Percentiles rank a stretch among this genome's conserved stretches.
Conservation (phyloP, 345 rosid species). For the Salix brachista region DNA sequence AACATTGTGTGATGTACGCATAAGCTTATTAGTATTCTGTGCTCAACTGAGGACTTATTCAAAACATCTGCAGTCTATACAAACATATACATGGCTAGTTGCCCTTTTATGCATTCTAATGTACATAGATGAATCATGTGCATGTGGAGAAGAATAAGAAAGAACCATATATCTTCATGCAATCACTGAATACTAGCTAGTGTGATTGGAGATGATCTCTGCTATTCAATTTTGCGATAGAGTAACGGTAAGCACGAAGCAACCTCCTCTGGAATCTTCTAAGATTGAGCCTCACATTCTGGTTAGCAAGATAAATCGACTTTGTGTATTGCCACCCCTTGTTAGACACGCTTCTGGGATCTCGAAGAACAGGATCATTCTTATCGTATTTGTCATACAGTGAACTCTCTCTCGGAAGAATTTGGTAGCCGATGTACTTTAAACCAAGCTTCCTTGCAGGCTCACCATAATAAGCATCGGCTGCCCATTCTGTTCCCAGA, state of each 20-base stretch:
- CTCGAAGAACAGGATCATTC: constrained; percentile 56
- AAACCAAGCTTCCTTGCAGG: constrained; percentile 74
- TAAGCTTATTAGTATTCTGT: neutral
- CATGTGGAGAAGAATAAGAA: neutral
- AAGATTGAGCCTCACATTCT: constrained; percentile 55
- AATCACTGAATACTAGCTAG: neutral
- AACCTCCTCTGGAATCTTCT: constrained; percentile 54
- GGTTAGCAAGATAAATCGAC: constrained; percentile 63
- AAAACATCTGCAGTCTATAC: neutral
- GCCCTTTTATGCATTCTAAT: neutral
- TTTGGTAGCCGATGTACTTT: constrained; percentile 58
- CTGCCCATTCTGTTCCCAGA: constrained; percentile 85
- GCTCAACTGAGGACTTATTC: neutral
- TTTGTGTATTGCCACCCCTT: constrained; percentile 85
- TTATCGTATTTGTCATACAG: constrained; percentile 49
- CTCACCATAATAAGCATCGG: constrained; percentile 73
- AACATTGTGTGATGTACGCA: neutral
- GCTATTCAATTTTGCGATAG: constrained; percentile 21
- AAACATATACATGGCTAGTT: constrained; percentile 1
- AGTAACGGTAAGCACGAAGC: constrained; percentile 42
- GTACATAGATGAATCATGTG: neutral
- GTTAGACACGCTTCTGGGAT: constrained; percentile 49
- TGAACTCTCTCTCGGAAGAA: constrained; percentile 63
- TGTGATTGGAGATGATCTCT: neutral
- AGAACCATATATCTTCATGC: neutral